Evolutionary conservation across 2,329 filamentous ascomycete genomes (phyloP).

Genomic region (Diaporthe batatas): DNA sequence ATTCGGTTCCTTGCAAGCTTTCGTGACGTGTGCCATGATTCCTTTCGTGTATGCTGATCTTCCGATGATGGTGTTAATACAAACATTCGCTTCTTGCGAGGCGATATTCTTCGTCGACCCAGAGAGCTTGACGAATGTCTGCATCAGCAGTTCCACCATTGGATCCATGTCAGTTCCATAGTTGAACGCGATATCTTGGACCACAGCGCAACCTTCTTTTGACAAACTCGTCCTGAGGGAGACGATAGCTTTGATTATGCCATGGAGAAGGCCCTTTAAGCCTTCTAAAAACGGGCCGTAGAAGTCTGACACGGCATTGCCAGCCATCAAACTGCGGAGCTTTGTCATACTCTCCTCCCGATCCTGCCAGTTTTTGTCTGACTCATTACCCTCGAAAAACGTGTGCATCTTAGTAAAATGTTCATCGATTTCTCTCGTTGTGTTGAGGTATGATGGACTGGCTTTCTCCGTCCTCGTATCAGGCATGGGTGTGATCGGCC

Average conservation of each 20-base stretch:
- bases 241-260: slow-evolving; percentile 86
- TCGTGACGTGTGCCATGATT: slow-evolving; percentile 87
- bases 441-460: slow-evolving; percentile 87
- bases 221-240: slow-evolving; percentile 92
- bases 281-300: slow-evolving; percentile 76
- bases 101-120: slow-evolving; percentile 93
- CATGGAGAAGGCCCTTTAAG: slow-evolving; percentile 83
- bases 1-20: slow-evolving; percentile 92
- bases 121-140: slow-evolving; percentile 89
- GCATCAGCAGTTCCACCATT: slow-evolving; percentile 91
- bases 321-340: slow-evolving; percentile 82
- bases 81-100: slow-evolving; percentile 84
- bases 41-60: slow-evolving; percentile 84
- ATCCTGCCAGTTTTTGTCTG: slow-evolving; percentile 90
- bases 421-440: slow-evolving; percentile 88
- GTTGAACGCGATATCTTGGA: slow-evolving; percentile 85
- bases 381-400: slow-evolving; percentile 88
- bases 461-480: slow-evolving; percentile 77
- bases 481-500: slow-evolving; percentile 71
- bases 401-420: slow-evolving; percentile 84
- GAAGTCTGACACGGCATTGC: slow-evolving; percentile 86
- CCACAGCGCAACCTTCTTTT: slow-evolving; percentile 84
- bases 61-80: slow-evolving; percentile 84
- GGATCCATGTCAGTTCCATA: slow-evolving; percentile 85
- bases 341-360: slow-evolving; percentile 85